Percentiles rank a stretch among this genome's conserved stretches.
These are phyloP conservation scores for Hsuehochloa calcarea DNA, from an alignment of 176 grass and related monocot genomes.

Conservation along the genomic window DNA sequence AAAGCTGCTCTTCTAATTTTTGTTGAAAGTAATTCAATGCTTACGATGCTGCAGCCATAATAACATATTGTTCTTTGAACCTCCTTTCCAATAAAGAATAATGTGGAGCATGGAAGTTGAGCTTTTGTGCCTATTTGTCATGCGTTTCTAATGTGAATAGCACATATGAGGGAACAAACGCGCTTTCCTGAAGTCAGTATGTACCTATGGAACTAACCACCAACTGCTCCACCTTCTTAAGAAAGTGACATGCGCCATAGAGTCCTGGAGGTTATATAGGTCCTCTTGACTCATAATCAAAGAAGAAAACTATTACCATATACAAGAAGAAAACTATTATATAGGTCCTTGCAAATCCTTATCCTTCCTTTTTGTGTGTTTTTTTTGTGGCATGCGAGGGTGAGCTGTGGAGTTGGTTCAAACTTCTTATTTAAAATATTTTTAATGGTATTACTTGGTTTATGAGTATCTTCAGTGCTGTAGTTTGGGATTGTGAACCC, in stretches of 20 bases:
- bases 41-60: background rate
- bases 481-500: background rate
- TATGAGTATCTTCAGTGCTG: background rate
- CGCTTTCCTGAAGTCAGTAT: background rate
- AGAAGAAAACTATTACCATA: too few species aligned
- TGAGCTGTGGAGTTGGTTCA: background rate
- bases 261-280: background rate
- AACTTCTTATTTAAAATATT: background rate
- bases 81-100: background rate
- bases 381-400: background rate
- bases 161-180: background rate
- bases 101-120: background rate
- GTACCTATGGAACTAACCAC: background rate
- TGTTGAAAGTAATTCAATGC: conserved; percentile 15
- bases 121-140: conserved; percentile 12
- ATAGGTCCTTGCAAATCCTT: too few species aligned
- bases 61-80: background rate
- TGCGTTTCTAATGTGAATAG: conserved; percentile 24
- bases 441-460: background rate
- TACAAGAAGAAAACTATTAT: too few species aligned
- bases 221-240: conserved; percentile 19
- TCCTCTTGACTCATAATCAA: background rate
- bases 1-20: conserved; percentile 4
- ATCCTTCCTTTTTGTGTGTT: background rate
- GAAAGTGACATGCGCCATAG: conserved; percentile 1